phyloP scores from a whole-genome alignment of 2,329 filamentous ascomycete species.

The Chrysoporthe austroafricana region DNA sequence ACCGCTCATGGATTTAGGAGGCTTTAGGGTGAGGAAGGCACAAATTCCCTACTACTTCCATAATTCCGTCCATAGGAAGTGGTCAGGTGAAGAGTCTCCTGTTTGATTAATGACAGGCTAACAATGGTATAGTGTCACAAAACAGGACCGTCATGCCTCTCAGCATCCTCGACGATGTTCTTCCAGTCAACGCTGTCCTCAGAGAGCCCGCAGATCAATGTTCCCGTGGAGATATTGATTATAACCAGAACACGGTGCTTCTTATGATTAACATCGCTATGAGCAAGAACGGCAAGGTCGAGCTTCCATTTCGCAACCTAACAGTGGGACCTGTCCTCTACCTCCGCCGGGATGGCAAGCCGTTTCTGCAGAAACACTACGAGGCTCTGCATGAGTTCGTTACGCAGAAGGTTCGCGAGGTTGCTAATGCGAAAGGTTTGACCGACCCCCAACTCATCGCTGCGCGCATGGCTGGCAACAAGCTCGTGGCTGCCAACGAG shows the following conservation, averaged over 20 bases:
- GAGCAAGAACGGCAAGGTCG: background rate
- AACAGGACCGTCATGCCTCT: background rate
- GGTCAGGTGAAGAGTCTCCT: background rate
- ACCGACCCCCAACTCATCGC: background rate
- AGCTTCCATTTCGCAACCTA: background rate
- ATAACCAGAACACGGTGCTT: background rate
- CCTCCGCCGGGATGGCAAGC: constrained; percentile 5
- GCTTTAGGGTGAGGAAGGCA: no score
- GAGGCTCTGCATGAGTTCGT: background rate
- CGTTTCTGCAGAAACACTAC: background rate
- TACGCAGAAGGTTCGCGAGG: background rate
- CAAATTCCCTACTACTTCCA: no score
- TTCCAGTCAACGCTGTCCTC: background rate
- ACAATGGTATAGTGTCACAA: background rate
- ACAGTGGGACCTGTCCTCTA: background rate
- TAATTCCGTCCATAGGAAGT: no score
- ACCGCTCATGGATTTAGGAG: no score
- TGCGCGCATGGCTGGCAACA: background rate
- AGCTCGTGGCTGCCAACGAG: background rate
- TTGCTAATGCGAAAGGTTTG: background rate
- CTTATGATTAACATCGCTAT: background rate
- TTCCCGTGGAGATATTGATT: background rate
- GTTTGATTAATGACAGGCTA: background rate
- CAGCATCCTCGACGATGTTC: background rate
- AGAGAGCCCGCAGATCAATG: background rate